phyloP scores from a whole-genome alignment of 345 rosid species.

The Kernera saxatilis region DNA sequence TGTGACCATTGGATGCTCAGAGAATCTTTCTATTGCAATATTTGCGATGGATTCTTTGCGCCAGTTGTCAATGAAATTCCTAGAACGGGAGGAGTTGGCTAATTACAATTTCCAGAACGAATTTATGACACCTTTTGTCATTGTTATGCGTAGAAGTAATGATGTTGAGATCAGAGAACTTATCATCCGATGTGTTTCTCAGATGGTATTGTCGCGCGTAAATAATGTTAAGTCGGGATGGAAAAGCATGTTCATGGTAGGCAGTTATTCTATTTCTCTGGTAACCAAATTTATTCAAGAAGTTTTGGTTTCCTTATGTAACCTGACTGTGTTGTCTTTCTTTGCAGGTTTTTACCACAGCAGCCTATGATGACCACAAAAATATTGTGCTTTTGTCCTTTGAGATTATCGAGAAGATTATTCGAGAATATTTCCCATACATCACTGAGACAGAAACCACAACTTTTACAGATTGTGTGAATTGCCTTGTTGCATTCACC shows the following conservation, averaged over 20 bases:
- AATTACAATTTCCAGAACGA: slow-evolving; percentile 98
- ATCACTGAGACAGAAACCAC: slow-evolving; percentile 99
- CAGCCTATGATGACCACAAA: slow-evolving; percentile 98
- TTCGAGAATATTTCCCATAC: slow-evolving; percentile 90
- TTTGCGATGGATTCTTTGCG: slow-evolving; percentile 98
- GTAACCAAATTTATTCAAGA: not conserved
- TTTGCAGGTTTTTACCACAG: slow-evolving; percentile 91
- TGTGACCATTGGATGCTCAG: slow-evolving; percentile 95
- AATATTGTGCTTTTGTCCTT: slow-evolving; percentile 90
- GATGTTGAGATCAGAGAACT: slow-evolving; percentile 98
- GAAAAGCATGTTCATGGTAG: slow-evolving; percentile 99
- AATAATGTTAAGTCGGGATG: slow-evolving; percentile 97
- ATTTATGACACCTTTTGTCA: slow-evolving; percentile 98
- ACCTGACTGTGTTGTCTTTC: slow-evolving; percentile 13
- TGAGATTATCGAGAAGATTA: slow-evolving; percentile 94
- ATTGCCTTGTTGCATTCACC: slow-evolving; percentile 94
- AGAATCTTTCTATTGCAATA: slow-evolving; percentile 92
- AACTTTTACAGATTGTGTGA: slow-evolving; percentile 97
- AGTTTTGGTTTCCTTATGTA: not conserved
- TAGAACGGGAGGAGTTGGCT: slow-evolving; percentile 94
- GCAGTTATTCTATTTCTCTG: slow-evolving; percentile 8
- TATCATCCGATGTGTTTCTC: slow-evolving; percentile 96
- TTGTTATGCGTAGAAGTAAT: slow-evolving; percentile 97
- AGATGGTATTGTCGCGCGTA: slow-evolving; percentile 97
- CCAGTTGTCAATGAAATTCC: slow-evolving; percentile 91